phyloP scores from a whole-genome alignment of 106 monocot genomes.

The Dendrobium catenatum region DNA sequence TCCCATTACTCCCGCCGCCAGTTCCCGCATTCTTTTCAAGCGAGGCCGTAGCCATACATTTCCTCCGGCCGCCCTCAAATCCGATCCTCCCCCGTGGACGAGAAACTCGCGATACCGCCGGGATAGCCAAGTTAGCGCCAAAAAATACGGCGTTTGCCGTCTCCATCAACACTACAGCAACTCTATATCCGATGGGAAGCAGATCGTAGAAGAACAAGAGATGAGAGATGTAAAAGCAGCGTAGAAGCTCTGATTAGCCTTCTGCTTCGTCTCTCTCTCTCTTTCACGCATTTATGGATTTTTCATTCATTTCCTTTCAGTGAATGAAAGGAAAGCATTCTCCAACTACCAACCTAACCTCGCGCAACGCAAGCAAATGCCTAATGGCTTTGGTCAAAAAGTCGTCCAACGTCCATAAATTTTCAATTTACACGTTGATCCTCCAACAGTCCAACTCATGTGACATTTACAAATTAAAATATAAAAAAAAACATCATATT shows the following conservation, averaged over 20 bases:
- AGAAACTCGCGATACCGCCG: background rate
- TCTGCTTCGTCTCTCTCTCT: background rate
- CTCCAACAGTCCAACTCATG: too few relatives aligned
- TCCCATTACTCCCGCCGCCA: conserved; percentile 6
- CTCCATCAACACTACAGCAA: background rate
- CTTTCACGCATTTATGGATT: background rate
- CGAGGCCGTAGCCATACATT: background rate
- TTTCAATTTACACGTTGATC: too few relatives aligned
- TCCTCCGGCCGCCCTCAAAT: background rate
- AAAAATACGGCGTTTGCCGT: background rate
- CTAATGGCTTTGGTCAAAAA: too few relatives aligned
- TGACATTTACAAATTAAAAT: too few relatives aligned
- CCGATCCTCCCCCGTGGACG: conserved; percentile 1
- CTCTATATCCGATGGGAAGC: background rate
- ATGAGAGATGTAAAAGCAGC: background rate
- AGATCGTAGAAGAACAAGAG: background rate
- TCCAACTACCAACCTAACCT: conserved; percentile 1
- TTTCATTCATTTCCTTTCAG: background rate
- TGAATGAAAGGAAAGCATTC: background rate
- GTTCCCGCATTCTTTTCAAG: background rate
- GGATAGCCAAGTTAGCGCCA: background rate
- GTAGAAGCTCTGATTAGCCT: background rate
- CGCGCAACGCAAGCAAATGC: background rate
- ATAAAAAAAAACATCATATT: too few relatives aligned
- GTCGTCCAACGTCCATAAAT: too few relatives aligned